A percentile compares a stretch with the other conserved stretches of the same genome.
phyloP scores from a whole-genome alignment of 1,139 yeast genomes.

The Taphrina deformans region DNA sequence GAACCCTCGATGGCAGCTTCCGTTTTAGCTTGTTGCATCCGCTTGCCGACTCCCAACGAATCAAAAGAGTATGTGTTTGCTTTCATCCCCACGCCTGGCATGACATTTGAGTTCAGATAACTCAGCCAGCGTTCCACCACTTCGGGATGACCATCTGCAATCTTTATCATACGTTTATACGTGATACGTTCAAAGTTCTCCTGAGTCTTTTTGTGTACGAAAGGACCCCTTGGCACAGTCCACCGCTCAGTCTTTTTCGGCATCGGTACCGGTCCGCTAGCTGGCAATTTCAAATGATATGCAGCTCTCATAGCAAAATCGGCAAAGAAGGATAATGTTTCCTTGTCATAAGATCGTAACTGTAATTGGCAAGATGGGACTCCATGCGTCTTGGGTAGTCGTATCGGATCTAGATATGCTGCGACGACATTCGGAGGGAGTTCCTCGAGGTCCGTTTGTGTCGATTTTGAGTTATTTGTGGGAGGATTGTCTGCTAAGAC shows the following conservation, averaged over 20 bases:
- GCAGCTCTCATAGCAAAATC: conserved; percentile 92
- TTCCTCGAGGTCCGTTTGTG: conserved; percentile 33
- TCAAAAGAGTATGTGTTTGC: conserved; percentile 50
- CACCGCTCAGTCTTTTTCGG: conserved; percentile 79
- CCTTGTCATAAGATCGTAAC: conserved; percentile 70
- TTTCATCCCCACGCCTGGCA: conserved; percentile 79
- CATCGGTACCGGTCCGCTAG: conserved; percentile 65
- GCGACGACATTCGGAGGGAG: conserved; percentile 81
- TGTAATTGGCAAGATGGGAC: conserved; percentile 64
- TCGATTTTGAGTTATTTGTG: neutral
- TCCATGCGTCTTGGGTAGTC: conserved; percentile 66
- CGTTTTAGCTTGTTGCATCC: conserved; percentile 14
- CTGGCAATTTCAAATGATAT: conserved; percentile 82
- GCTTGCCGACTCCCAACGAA: conserved; percentile 12
- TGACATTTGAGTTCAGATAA: conserved; percentile 71
- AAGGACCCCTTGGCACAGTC: conserved; percentile 92
- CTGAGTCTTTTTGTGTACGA: conserved; percentile 90
- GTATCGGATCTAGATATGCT: conserved; percentile 77
- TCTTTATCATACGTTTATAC: conserved; percentile 66
- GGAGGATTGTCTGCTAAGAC: neutral
- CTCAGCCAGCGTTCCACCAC: conserved; percentile 80
- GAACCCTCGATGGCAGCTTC: conserved; percentile 9
- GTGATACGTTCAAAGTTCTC: conserved; percentile 92
- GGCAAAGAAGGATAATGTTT: conserved; percentile 68
- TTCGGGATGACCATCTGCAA: conserved; percentile 84